These are phyloP conservation scores for Noccaea caerulescens DNA, from an alignment of 345 rosid genomes.

Conservation along the genomic window DNA sequence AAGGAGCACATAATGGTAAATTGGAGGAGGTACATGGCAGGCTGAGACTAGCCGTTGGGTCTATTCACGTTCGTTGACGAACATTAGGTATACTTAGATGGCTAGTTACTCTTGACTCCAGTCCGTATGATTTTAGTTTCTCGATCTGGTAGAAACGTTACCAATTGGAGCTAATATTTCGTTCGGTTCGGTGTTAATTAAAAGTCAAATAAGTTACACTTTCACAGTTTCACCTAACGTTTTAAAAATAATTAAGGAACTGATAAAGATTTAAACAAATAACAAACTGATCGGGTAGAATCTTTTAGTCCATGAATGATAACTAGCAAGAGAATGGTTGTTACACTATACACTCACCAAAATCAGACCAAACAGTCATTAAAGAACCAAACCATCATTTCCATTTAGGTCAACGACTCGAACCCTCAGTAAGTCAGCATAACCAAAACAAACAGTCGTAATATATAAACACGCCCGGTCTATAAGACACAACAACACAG, in stretches of 20 bases:
- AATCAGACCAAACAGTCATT: conserved; percentile 34
- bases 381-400: conserved; percentile 15
- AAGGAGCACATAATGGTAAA: neutral
- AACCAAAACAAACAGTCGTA: conserved; percentile 19
- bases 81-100: conserved; percentile 26
- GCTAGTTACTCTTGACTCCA: neutral
- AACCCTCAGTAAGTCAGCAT: conserved; percentile 19
- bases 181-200: too few species aligned
- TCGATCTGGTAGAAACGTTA: too few species aligned
- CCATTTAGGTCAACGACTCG: conserved; percentile 26
- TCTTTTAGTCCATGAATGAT: conserved; percentile 1
- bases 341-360: conserved; percentile 24
- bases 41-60: conserved; percentile 32
- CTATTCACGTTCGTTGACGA: conserved; percentile 12
- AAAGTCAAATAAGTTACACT: too few species aligned
- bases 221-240: neutral
- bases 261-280: neutral
- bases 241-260: neutral
- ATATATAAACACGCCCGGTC: conserved; percentile 10
- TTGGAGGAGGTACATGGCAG: conserved; percentile 7
- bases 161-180: too few species aligned
- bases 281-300: neutral
- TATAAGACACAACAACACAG: neutral
- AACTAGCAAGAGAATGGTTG: conserved; percentile 34
- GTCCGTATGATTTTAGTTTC: too few species aligned